These are phyloP conservation scores for Blepharisma japonicum DNA, from an alignment of 73 alveolate species.

Conservation along the genomic window DNA sequence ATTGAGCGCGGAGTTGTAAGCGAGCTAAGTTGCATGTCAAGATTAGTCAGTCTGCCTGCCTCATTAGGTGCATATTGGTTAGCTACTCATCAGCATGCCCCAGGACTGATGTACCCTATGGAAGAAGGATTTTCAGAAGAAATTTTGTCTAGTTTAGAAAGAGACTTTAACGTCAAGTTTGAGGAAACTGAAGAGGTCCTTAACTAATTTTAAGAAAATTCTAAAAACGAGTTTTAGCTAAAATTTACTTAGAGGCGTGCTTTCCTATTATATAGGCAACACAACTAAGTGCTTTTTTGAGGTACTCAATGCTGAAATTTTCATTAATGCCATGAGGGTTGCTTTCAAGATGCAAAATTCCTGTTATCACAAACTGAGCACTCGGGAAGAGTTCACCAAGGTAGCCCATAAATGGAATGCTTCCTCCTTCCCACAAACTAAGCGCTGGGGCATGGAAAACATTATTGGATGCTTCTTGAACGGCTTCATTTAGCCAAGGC, in stretches of 20 bases:
- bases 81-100: conserved; percentile 1
- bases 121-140: conserved; percentile 13
- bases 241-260: neutral
- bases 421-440: conserved; percentile 80
- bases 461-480: conserved; percentile 49
- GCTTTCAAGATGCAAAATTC: conserved; percentile 82
- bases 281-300: conserved; percentile 47
- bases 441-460: conserved; percentile 56
- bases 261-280: conserved; percentile 50
- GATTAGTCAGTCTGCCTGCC: conserved; percentile 22
- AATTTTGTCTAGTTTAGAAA: neutral
- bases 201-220: neutral
- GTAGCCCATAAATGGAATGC: conserved; percentile 79
- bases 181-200: conserved; percentile 5
- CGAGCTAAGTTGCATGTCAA: neutral
- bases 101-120: conserved; percentile 17
- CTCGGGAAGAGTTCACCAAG: conserved; percentile 76
- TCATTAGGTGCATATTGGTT: conserved; percentile 14
- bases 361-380: conserved; percentile 77
- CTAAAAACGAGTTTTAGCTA: neutral
- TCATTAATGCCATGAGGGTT: conserved; percentile 83
- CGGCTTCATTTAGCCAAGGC: conserved; percentile 42
- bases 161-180: conserved; percentile 18
- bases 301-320: conserved; percentile 46
- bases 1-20: conserved; percentile 1